Base-by-base conservation (phyloP, 2,329 filamentous ascomycete genomes). In the Cryphonectria parasitica region DNA sequence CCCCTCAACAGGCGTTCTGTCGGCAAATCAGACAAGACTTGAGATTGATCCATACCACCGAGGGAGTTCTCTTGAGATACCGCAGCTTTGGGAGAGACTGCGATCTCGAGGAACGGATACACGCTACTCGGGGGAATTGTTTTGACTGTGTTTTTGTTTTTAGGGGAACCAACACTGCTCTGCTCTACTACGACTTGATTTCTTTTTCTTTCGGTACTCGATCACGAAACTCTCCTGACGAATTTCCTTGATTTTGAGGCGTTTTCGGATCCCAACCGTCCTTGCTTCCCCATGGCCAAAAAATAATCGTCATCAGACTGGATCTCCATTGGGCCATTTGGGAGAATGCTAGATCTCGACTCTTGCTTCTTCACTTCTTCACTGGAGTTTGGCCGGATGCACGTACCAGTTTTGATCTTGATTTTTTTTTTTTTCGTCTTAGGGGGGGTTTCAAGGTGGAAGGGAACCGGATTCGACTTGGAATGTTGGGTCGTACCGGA, bases 291-390 rank as follows among this genome's bases (percentile, higher is more conserved):
- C 69, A 66, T 69, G 58, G 69, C 61, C 68, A 58, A 64, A 36
- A 39, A 39, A 11, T 4, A 49, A 49, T 11, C 67, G 67, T 66
- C 39, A 52, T 71, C 68, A 70, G 72, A 70, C 66, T 73, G 72
- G 64, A 68, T 68, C 60, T 64, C 45, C 41, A 54, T 67, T 62
- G 67, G 62, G 67, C 70, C 70, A 70, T 72, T 67, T 66, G 72
- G 72, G 70, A 72, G 70, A 72, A 52, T 69, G 68, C 65, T 68
- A 66, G 71, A 71, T 60, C 56, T 58, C 64, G 13, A 61, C 34
- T 71, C 66, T 70, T 70, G 65, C 72, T 72, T 73, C 65, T 73
- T 68, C 65, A 66, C 72, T 72, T 72, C 70, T 72, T 62, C 13
- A 66, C 64, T 67, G 71, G 64, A 72, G 72, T 65, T 72, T 72